Evolutionary conservation across 805 yeast genomes (phyloP).

Genomic region (Metschnikowia lunata): DNA sequence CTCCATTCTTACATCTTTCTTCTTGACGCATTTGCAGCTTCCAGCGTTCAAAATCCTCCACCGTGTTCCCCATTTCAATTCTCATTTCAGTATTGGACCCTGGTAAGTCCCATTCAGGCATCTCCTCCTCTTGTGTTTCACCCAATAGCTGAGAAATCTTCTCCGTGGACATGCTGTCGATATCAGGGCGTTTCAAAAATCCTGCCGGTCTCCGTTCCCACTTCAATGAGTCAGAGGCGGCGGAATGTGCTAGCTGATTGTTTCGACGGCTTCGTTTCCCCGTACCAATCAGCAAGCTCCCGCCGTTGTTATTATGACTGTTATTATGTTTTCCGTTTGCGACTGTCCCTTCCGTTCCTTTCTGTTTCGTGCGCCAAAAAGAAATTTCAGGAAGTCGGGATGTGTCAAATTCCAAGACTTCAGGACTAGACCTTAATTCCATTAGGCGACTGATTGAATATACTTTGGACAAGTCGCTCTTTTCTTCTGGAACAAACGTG

Average conservation of each 20-base stretch:
- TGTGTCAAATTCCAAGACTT: conserved; percentile 26
- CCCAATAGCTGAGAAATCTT: conserved; percentile 35
- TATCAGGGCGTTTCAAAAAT: conserved; percentile 19
- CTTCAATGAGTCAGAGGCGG: conserved; percentile 17
- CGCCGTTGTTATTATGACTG: not conserved
- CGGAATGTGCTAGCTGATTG: conserved; percentile 8
- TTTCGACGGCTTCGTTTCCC: conserved; percentile 17
- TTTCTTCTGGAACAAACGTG: conserved; percentile 10
- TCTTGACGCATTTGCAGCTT: conserved; percentile 49
- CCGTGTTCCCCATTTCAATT: conserved; percentile 45
- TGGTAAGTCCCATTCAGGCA: conserved; percentile 39
- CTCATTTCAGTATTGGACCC: conserved; percentile 21
- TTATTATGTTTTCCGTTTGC: conserved; percentile 2
- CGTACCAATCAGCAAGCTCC: conserved; percentile 2
- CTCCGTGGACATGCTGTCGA: conserved; percentile 29
- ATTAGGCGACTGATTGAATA: conserved; percentile 30
- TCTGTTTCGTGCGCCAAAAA: conserved; percentile 44
- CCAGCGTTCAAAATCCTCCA: conserved; percentile 59
- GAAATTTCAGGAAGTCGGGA: conserved; percentile 41
- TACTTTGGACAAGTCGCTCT: conserved; percentile 13
- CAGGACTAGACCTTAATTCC: conserved; percentile 32
- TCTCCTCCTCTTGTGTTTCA: conserved; percentile 30
- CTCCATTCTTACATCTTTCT: conserved; percentile 46
- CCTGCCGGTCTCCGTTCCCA: conserved; percentile 31
- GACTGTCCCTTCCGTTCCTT: not conserved